phyloP scores from a whole-genome alignment of 306 rosid genomes.

The Nissolia schottii region DNA sequence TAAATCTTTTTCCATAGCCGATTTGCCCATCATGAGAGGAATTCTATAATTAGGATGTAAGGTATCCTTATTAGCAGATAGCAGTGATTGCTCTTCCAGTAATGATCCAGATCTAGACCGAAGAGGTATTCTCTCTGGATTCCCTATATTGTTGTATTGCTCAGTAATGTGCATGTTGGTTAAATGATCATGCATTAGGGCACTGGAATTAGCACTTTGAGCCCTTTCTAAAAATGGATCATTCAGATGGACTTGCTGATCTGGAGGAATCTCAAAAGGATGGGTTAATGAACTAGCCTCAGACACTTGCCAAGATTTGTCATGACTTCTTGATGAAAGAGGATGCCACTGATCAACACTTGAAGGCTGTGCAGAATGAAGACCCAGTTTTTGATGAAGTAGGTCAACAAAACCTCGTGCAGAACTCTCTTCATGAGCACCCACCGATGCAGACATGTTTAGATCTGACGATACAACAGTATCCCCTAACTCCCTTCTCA shows the following conservation, averaged over 20 bases:
- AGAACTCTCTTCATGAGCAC: slow-evolving; percentile 43
- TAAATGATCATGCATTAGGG: slow-evolving; percentile 44
- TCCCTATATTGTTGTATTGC: slow-evolving; percentile 40
- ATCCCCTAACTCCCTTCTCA: slow-evolving; percentile 40
- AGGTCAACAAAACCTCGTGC: slow-evolving; percentile 42
- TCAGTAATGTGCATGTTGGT: slow-evolving; percentile 35
- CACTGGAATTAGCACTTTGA: slow-evolving; percentile 35
- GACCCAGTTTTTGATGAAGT: slow-evolving; percentile 46
- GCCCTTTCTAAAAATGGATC: slow-evolving; percentile 39
- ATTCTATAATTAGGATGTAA: slow-evolving; percentile 41
- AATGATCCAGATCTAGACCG: slow-evolving; percentile 46
- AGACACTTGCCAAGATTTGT: slow-evolving; percentile 37
- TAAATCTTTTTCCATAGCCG: slow-evolving; percentile 42
- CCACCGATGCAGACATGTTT: slow-evolving; percentile 38
- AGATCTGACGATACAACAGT: slow-evolving; percentile 29
- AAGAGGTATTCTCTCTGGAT: slow-evolving; percentile 36
- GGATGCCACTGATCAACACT: slow-evolving; percentile 47
- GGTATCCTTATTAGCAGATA: slow-evolving; percentile 38
- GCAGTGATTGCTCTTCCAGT: slow-evolving; percentile 42
- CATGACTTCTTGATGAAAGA: slow-evolving; percentile 45
- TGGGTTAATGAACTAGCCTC: slow-evolving; percentile 38
- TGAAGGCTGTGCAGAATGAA: slow-evolving; percentile 35
- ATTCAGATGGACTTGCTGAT: slow-evolving; percentile 40
- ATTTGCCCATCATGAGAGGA: slow-evolving; percentile 37
- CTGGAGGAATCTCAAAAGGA: slow-evolving; percentile 49